Evolutionary conservation across 805 yeast species (phyloP).

Genomic region (Starmerella vaccinii): DNA sequence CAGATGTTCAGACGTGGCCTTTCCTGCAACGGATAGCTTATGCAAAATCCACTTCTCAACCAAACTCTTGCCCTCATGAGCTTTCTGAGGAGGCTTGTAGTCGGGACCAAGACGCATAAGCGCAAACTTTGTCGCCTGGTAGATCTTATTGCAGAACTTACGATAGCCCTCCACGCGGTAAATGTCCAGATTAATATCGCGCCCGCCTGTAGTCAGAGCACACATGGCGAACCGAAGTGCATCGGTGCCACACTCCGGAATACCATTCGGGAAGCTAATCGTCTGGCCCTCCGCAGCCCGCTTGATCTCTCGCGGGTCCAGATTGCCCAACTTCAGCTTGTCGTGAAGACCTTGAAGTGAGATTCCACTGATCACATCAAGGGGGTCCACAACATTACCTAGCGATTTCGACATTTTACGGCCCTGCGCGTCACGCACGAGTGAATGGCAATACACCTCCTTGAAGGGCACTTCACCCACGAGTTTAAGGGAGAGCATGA

Average conservation of each 20-base stretch:
- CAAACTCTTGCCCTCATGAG: conserved; percentile 67
- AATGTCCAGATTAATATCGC: conserved; percentile 93
- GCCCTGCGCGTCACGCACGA: conserved; percentile 98
- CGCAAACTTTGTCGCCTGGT: conserved; percentile 96
- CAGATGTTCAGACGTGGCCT: conserved; percentile 51
- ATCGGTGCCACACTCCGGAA: conserved; percentile 98
- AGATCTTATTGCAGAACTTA: conserved; percentile 98
- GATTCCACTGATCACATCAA: conserved; percentile 86
- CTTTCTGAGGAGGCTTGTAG: conserved; percentile 64
- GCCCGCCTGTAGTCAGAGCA: conserved; percentile 97
- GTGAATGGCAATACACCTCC: conserved; percentile 96
- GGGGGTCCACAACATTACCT: conserved; percentile 94
- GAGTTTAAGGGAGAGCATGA: conserved; percentile 77
- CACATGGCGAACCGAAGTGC: conserved; percentile 96
- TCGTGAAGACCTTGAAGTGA: conserved; percentile 68
- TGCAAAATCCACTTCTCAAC: conserved; percentile 97
- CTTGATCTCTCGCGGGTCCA: conserved; percentile 78
- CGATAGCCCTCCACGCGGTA: conserved; percentile 97
- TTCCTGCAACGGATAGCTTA: conserved; percentile 62
- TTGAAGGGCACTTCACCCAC: conserved; percentile 87
- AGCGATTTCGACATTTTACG: conserved; percentile 95
- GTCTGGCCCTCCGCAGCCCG: conserved; percentile 83
- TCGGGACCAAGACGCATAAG: conserved; percentile 84
- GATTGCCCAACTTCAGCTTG: conserved; percentile 67
- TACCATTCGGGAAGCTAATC: conserved; percentile 87